Conservation (phyloP, 306 rosid species). For the Vigna trinervia region DNA sequence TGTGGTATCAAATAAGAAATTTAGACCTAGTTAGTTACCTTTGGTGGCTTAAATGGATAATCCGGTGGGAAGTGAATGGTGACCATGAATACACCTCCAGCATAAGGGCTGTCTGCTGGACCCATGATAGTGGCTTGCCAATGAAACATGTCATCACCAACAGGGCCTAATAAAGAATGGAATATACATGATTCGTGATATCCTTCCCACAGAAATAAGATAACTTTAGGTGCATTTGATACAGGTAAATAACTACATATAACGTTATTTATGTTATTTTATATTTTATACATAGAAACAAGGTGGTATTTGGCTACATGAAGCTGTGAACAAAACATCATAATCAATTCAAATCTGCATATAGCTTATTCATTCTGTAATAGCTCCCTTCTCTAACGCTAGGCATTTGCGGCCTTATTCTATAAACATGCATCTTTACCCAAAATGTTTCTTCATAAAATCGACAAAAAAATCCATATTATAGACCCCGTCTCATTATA, state of each 20-base stretch:
- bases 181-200: slow-evolving; percentile 28
- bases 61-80: slow-evolving; percentile 66
- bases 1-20: background rate
- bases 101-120: slow-evolving; percentile 62
- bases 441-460: background rate
- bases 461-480: background rate
- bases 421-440: background rate
- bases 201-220: background rate
- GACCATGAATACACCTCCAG: slow-evolving; percentile 64
- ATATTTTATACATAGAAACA: background rate
- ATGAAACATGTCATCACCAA: slow-evolving; percentile 61
- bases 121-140: slow-evolving; percentile 69
- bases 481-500: background rate
- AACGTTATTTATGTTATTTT: background rate
- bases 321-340: background rate
- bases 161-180: slow-evolving; percentile 47
- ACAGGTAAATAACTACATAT: slow-evolving; percentile 1
- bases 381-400: background rate
- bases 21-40: slow-evolving; percentile 46
- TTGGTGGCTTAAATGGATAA: slow-evolving; percentile 69
- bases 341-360: slow-evolving; percentile 4
- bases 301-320: background rate
- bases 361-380: background rate
- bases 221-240: background rate
- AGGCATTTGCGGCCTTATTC: background rate